Evolutionary conservation across 352 stramenopile genomes (phyloP), one percentile per base, ranked within the genome.

Genomic region (Phytopythium boreale): DNA sequence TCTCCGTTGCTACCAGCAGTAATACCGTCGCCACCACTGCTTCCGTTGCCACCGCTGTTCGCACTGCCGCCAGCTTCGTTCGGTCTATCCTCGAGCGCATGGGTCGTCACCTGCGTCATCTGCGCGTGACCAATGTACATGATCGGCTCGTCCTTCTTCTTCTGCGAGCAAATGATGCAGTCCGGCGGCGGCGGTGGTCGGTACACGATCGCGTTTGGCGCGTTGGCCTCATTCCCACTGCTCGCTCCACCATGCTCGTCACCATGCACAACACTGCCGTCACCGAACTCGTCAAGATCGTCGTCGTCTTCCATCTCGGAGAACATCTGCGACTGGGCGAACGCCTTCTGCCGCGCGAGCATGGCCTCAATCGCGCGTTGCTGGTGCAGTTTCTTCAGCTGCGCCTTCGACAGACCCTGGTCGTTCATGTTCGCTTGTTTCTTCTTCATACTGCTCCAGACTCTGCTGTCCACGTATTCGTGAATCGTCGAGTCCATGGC

Each of bases 91-190:
- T 89, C 69, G 2, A 72, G 60, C 2, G 82, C 69, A 47, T 93
- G 82, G 0, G 64, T 29, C 37, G 73, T 88, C 19, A 90, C 79
- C 34, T 78, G 69, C 61, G 78, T 93, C 64, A 85, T 89, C 62
- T 95, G 87, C 0, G 82, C 77, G 50, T 92, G 84, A 7, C 83
- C 84, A 64, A 95, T 93, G 64, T 92, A 95, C 87, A 95, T 93
- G 27, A 95, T 75, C 8, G 87, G 82, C 37, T 92, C 83, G 56
- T 87, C 72, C 62, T 85, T 89, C 74, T 93, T 88, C 65, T 90
- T 89, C 55, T 93, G 87, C 20, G 87, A 85, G 36, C 87, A 95
- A 59, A 95, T 93, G 64, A 93, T 93, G 57, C 85, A 93, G 56
- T 93, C 83, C 19, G 87, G 87, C 10, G 83, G 73, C 5, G 80